Evolutionary conservation across 345 rosid species (phyloP), one percentile per base, ranked within the genome.

Genomic region (Eucalyptus tenuipes): DNA sequence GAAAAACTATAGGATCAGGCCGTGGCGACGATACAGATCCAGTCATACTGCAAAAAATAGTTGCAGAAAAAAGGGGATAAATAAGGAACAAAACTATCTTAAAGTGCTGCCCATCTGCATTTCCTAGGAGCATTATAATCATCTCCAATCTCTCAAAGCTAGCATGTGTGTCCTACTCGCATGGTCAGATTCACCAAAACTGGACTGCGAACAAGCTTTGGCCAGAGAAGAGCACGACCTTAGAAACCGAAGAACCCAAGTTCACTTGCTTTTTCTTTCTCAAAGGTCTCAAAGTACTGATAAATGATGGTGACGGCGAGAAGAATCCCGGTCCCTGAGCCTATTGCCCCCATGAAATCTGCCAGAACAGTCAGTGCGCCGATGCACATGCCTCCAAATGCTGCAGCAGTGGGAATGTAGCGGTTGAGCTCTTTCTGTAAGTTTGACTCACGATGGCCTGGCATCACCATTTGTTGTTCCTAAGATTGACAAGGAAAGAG

Each of bases 391-490:
- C 98, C 98, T 27, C 98, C 98, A 29, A 96, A 96, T 49, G 98
- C 97, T 7, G 98, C 98, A 20, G 98, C 98, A 2, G 98, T 96
- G 86, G 98, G 98, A 88, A 96, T 96, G 89, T 96, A 96, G 85
- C 98, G 95, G 91, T 95, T 95, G 90, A 96, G 88, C 91, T 96
- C 98, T 88, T 96, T 96, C 88, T 95, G 98, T 16, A 96, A 92
- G 93, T 95, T 96, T 14, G 97, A 95, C 88, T 96, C 98, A 49
- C 98, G 93, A 79, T 96, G 98, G 64, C 98, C 98, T 2, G 98
- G 98, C 98, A 96, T 96, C 90, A 96, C 97, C 98, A 96, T 96
- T 95, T 96, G 98, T 95, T 96, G 98, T 92, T 96, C 98, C 98
- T 96, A 89, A 85, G 49, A 48, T 64, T 50, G 42, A 29, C 66